Conservation (phyloP, 2,329 filamentous ascomycete species). For the Botryotinia calthae region DNA sequence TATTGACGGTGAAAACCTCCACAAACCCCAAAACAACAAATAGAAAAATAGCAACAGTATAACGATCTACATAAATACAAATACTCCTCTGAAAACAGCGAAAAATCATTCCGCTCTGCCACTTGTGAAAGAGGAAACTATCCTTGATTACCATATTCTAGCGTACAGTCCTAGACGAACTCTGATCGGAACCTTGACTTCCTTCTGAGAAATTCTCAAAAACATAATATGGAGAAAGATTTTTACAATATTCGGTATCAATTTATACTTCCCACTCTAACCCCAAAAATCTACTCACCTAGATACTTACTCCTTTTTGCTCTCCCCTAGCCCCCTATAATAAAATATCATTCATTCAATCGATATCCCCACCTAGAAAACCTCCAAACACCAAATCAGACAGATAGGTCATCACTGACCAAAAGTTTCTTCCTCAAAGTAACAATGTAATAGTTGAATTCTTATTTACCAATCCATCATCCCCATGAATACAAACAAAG, state of each 20-base stretch:
- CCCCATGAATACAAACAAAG: background rate
- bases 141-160: background rate
- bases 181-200: background rate
- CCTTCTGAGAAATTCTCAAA: too few species aligned
- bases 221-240: background rate
- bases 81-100: background rate
- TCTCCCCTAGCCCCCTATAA: background rate
- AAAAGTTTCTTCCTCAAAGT: background rate
- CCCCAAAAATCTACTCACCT: background rate
- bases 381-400: background rate
- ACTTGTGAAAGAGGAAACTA: background rate
- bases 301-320: background rate
- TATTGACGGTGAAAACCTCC: fast-evolving
- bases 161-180: too few species aligned
- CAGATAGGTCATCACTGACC: background rate
- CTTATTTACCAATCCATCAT: background rate
- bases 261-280: background rate
- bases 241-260: background rate
- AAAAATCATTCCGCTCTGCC: background rate
- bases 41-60: background rate
- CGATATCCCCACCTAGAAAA: background rate
- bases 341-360: background rate
- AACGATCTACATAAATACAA: background rate
- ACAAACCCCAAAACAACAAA: background rate
- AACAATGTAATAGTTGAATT: background rate